A percentile compares a stretch with the other conserved stretches of the same genome.
These are phyloP conservation scores for Citrus medica DNA, from an alignment of 345 rosid species.

Conservation along the genomic window DNA sequence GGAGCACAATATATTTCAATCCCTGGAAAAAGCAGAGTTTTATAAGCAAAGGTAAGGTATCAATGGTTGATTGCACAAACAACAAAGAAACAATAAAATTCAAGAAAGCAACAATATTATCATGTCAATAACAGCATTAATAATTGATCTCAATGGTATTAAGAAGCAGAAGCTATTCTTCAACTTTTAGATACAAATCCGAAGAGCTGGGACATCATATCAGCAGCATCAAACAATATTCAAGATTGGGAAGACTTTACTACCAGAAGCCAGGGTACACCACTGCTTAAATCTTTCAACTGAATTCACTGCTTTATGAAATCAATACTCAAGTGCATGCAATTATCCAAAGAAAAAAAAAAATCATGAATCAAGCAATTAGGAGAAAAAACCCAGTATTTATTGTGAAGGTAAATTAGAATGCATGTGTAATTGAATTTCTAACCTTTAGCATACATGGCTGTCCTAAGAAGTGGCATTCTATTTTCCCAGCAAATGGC, in stretches of 20 bases:
- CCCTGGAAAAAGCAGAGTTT: constrained; percentile 36
- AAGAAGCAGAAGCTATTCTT: background rate
- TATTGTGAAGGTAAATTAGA: background rate
- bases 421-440: background rate
- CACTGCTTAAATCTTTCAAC: background rate
- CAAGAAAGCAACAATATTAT: background rate
- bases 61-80: background rate
- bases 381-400: background rate
- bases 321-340: background rate
- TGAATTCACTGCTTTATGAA: background rate
- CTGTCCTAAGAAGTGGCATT: constrained; percentile 93
- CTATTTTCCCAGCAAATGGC: constrained; percentile 95
- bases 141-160: background rate
- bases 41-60: constrained; percentile 1
- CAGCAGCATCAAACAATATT: background rate
- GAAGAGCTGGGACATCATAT: background rate
- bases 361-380: background rate
- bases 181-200: background rate
- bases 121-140: background rate
- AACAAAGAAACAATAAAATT: background rate
- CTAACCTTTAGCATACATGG: constrained; percentile 91
- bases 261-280: background rate
- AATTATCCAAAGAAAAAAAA: background rate
- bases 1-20: constrained; percentile 95
- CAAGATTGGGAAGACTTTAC: background rate